These are phyloP conservation scores for Ustilago trichophora DNA, from an alignment of 1,284 basidiomycete genomes.

Conservation along the genomic window DNA sequence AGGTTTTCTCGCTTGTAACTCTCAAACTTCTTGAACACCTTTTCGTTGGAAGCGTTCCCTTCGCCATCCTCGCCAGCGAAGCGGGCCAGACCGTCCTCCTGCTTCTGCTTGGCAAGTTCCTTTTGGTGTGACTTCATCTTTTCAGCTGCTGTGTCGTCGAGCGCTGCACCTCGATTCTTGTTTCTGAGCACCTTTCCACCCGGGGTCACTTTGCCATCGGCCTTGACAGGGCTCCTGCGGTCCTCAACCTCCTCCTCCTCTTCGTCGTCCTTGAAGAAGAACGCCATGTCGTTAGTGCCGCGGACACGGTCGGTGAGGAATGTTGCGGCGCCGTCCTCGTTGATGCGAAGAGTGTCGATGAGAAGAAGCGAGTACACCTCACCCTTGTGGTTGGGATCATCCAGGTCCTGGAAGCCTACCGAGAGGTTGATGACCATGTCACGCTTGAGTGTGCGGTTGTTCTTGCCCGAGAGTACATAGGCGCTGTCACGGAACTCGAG, in stretches of 20 bases:
- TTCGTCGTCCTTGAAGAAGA: constrained; percentile 74
- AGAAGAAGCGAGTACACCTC: constrained; percentile 90
- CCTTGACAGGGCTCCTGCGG: constrained; percentile 41
- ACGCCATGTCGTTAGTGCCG: constrained; percentile 79
- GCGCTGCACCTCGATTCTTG: constrained; percentile 76
- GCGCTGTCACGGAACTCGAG: constrained; percentile 91
- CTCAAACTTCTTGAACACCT: constrained; percentile 87
- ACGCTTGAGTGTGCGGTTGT: constrained; percentile 75
- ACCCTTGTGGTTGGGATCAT: constrained; percentile 73
- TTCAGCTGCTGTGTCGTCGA: constrained; percentile 76
- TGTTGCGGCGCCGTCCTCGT: constrained; percentile 70
- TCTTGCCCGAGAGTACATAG: constrained; percentile 85
- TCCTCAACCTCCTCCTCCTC: constrained; percentile 48
- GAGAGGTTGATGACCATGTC: constrained; percentile 87
- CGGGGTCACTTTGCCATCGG: constrained; percentile 50
- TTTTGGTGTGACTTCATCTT: constrained; percentile 88
- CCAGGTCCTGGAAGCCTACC: constrained; percentile 83
- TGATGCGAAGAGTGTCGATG: constrained; percentile 86
- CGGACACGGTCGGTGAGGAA: constrained; percentile 79
- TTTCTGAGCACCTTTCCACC: constrained; percentile 63
- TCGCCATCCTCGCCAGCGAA: constrained; percentile 74
- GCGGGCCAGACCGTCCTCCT: constrained; percentile 82
- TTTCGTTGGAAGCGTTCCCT: constrained; percentile 74
- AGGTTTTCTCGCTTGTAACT: constrained; percentile 94
- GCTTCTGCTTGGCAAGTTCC: constrained; percentile 81